Conservation (phyloP, 768 basidiomycete genomes). For the Galerina marginata region DNA sequence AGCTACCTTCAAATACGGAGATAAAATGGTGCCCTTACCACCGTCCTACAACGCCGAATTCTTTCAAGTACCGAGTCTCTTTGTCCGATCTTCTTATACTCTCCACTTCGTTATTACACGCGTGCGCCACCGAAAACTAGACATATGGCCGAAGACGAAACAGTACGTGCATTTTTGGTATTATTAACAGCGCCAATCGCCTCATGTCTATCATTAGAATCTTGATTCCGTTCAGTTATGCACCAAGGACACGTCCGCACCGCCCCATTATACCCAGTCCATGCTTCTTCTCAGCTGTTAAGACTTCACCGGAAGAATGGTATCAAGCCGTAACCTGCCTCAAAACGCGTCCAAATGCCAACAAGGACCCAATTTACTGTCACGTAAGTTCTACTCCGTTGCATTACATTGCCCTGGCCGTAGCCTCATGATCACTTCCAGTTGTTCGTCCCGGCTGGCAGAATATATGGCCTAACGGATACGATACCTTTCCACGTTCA, state of each 20-base stretch:
- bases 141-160: slow-evolving; percentile 52
- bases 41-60: slow-evolving; percentile 48
- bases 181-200: neutral
- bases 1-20: slow-evolving; percentile 44
- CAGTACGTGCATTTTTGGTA: slow-evolving; percentile 38
- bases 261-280: slow-evolving; percentile 54
- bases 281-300: slow-evolving; percentile 62
- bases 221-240: slow-evolving; percentile 54
- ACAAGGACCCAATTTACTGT: slow-evolving; percentile 47
- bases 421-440: slow-evolving; percentile 27
- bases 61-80: slow-evolving; percentile 41
- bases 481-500: slow-evolving; percentile 72
- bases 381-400: slow-evolving; percentile 46
- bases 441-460: slow-evolving; percentile 65
- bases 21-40: slow-evolving; percentile 44
- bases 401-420: slow-evolving; percentile 2
- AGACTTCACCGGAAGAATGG: slow-evolving; percentile 73
- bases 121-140: slow-evolving; percentile 41
- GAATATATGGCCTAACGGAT: slow-evolving; percentile 58
- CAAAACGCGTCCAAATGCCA: slow-evolving; percentile 38
- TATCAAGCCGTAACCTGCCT: slow-evolving; percentile 52
- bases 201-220: slow-evolving; percentile 39
- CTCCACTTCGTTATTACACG: slow-evolving; percentile 49
- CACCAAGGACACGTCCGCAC: slow-evolving; percentile 59
- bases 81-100: slow-evolving; percentile 48